Percentiles rank a stretch among this genome's conserved stretches.
phyloP scores from a whole-genome alignment of 2,329 filamentous ascomycete genomes.

The Penicillium sp. region DNA sequence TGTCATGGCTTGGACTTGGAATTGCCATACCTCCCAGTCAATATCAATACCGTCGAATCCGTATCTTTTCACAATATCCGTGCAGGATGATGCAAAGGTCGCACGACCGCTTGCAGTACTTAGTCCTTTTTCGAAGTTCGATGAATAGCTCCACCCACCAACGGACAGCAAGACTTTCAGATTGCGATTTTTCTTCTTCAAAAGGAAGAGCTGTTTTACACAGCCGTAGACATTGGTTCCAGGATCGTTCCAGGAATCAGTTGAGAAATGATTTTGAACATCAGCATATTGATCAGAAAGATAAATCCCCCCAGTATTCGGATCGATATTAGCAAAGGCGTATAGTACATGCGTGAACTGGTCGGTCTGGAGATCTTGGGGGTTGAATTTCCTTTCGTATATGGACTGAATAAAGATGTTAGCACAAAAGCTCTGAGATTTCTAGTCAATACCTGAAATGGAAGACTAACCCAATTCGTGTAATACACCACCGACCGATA shows the following conservation, averaged over 20 bases:
- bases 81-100: background rate
- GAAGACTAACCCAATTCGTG: background rate
- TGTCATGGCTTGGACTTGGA: too few relatives aligned
- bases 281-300: background rate
- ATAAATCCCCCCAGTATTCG: background rate
- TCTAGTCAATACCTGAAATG: background rate
- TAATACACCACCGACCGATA: background rate
- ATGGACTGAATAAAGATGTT: background rate
- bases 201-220: background rate
- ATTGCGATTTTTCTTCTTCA: background rate
- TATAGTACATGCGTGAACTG: background rate
- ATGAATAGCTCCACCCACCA: background rate
- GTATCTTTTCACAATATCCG: background rate
- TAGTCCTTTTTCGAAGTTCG: background rate
- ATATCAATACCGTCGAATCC: background rate
- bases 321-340: background rate
- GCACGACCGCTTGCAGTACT: background rate
- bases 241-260: background rate
- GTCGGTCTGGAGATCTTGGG: background rate
- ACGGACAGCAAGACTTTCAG: background rate
- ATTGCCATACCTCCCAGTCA: background rate
- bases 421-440: background rate
- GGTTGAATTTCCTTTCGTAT: background rate
- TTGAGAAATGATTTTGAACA: background rate
- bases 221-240: background rate